A percentile compares a stretch with the other conserved stretches of the same genome.
Conservation (phyloP, 2,329 filamentous ascomycete genomes). For the Verticillium zaregamsianum region DNA sequence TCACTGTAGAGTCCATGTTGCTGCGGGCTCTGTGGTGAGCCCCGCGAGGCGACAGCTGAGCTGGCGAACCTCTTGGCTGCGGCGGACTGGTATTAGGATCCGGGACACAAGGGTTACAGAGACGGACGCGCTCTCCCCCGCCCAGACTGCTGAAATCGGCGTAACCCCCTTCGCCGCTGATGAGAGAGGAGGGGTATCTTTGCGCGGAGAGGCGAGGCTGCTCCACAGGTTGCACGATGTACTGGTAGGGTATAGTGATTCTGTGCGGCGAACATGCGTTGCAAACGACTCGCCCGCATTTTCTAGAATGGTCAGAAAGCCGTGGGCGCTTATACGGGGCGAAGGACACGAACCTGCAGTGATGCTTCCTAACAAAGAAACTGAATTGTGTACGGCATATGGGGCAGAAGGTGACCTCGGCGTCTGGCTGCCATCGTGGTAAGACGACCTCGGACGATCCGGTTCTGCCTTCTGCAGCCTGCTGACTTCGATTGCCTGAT, state of each 20-base stretch:
- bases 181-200: slow-evolving; percentile 34
- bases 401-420: slow-evolving; percentile 75
- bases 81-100: slow-evolving; percentile 57
- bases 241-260: slow-evolving; percentile 91
- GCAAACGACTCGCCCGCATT: slow-evolving; percentile 92
- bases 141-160: slow-evolving; percentile 40
- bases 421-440: slow-evolving; percentile 85
- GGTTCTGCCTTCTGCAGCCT: neutral
- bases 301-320: slow-evolving; percentile 40
- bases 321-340: neutral
- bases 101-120: slow-evolving; percentile 60
- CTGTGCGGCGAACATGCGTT: slow-evolving; percentile 85
- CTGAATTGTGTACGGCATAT: slow-evolving; percentile 79
- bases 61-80: slow-evolving; percentile 32
- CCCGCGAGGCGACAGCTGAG: slow-evolving; percentile 27
- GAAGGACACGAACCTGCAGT: slow-evolving; percentile 67
- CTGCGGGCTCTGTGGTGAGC: slow-evolving; percentile 43
- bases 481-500: neutral
- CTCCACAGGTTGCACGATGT: slow-evolving; percentile 76
- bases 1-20: slow-evolving; percentile 30
- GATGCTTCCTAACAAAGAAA: slow-evolving; percentile 85
- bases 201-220: slow-evolving; percentile 21
- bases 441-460: slow-evolving; percentile 45
- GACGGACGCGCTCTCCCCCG: slow-evolving; percentile 53
- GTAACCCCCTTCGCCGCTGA: slow-evolving; percentile 35